Evolutionary conservation across 106 monocot genomes (phyloP).

Genomic region (Dactylorhiza incarnata): DNA sequence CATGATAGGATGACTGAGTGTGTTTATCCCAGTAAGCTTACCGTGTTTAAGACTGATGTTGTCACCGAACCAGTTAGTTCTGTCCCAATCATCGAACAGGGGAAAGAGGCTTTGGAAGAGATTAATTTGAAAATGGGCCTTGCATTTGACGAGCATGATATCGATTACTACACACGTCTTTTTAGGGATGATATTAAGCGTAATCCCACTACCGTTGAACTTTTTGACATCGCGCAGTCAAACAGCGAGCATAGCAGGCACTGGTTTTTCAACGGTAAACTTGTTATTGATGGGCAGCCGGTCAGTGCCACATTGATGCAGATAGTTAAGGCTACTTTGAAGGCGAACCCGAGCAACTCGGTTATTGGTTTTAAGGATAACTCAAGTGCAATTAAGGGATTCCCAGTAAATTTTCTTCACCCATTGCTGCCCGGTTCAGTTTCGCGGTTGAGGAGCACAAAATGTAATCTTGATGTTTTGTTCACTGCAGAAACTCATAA

Average conservation of each 20-base stretch:
- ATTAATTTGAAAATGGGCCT: constrained; percentile 88
- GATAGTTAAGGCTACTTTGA: constrained; percentile 77
- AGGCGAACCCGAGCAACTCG: constrained; percentile 80
- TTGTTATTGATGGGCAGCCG: constrained; percentile 65
- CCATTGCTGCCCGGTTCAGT: constrained; percentile 44
- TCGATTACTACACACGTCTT: constrained; percentile 73
- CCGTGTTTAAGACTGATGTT: constrained; percentile 34
- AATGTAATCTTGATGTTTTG: constrained; percentile 57
- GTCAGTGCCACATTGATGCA: constrained; percentile 60
- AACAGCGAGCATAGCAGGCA: constrained; percentile 95
- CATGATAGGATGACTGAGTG: constrained; percentile 99
- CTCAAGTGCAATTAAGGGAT: constrained; percentile 95
- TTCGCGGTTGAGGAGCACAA: constrained; percentile 24
- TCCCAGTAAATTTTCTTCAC: constrained; percentile 32
- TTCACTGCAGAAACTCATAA: constrained; percentile 98
- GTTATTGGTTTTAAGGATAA: constrained; percentile 98
- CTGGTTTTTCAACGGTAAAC: constrained; percentile 91
- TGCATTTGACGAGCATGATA: constrained; percentile 95
- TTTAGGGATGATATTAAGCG: constrained; percentile 87
- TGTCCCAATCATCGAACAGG: constrained; percentile 72
- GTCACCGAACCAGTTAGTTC: constrained; percentile 58
- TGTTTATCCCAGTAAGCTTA: constrained; percentile 63
- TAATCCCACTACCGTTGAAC: constrained; percentile 89
- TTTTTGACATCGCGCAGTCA: constrained; percentile 95
- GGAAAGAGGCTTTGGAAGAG: constrained; percentile 69